Evolutionary conservation across 208 protist genomes (phyloP), one percentile per base, ranked within the genome.

Genomic region (Leptomonas pyrrhocoris): DNA sequence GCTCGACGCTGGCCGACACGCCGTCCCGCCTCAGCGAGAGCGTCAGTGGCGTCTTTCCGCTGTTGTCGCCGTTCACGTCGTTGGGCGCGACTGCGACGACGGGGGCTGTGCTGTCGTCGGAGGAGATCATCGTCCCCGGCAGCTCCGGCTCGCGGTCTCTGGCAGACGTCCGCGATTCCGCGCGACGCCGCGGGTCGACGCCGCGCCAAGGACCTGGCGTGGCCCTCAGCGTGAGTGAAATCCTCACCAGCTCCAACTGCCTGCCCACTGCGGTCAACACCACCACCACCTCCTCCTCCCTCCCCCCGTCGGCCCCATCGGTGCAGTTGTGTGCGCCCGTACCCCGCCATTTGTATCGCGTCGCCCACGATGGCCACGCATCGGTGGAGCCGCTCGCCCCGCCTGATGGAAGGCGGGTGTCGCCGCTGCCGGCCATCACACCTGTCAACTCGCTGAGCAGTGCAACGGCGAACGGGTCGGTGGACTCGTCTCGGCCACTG

Each of bases 31-130:
- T 49, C 40, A 61, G 56, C 21, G 56, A 48, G 23, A 38, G 56
- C 40, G 49, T 61, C 56, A 61, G 56, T 21, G 56, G 56, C 40
- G 7, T 61, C 23, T 49, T 61, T n/a, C 34, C 56, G 7, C 3
- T 38, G 19, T 23, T 61, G 38, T 61, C 56, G 38, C 40, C 38
- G 3, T 21, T 21, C 56, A 34, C 56, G 3, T 30, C 38, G 6
- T 12, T 30, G 6, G 49, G 23, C 56, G 40, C 40, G 16, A 48
- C 9, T 13, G 36, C 31, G 30, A 40, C 38, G 40, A 18, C 56
- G 0, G 56, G 15, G 34, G 56, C 56, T 34, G 2, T 49, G 7
- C 23, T 61, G 21, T 61, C 56, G 0, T 61, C 56, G 23, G 38
- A 49, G 38, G 56, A 61, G 40, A 38, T 61, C 38, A 38, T 61